Base-by-base conservation (phyloP, 768 basidiomycete genomes). In the Podaxis mareebaensis region DNA sequence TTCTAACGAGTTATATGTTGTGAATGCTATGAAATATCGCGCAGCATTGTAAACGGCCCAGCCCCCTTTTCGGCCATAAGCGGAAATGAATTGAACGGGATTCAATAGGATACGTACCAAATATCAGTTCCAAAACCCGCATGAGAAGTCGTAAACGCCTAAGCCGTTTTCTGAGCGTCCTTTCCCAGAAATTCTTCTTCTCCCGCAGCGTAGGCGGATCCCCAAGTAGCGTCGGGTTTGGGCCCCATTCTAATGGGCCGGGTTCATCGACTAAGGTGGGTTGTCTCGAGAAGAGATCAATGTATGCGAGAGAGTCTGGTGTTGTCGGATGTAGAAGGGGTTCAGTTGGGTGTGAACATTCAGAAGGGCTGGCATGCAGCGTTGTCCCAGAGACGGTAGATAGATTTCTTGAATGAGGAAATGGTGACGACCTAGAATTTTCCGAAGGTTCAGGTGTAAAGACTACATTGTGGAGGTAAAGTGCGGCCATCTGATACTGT, bases 21-120 rank as follows among this genome's bases (percentile, higher is more conserved):
- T 75, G 67, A 82, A 88, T 3, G 88, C 85, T 11, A 91, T 68
- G 67, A 82, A 87, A 70, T 92, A 93, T 49, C 90, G 86, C 58
- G 85, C 71, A 5, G 83, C 78, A 64, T 81, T 87, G 71, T 89
- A 92, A 7, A 78, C 70, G 28, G 84, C 81, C 87, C 89, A 92
- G 30, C 70, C 71, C 64, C 76, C 88, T 90, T 60, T 13, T 28
- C 51, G 11, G n/a, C 20, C 57, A 54, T 38, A 11, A 61, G 22
- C 20, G 40, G 36, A 62, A 64, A 54, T 61, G 4, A 49, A 49
- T 46, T 56, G 10, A 58, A 51, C 24, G 44, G 63, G 33, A n/a
- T 51, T 42, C 11, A 46, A 24, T 48, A 12, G 13, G 11, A 28
- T 39, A 70, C 81, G 66, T 64, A 83, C 83, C 77, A 39, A 81